Evolutionary conservation across 768 basidiomycete genomes (phyloP).

Genomic region (Daedaleopsis nitida): DNA sequence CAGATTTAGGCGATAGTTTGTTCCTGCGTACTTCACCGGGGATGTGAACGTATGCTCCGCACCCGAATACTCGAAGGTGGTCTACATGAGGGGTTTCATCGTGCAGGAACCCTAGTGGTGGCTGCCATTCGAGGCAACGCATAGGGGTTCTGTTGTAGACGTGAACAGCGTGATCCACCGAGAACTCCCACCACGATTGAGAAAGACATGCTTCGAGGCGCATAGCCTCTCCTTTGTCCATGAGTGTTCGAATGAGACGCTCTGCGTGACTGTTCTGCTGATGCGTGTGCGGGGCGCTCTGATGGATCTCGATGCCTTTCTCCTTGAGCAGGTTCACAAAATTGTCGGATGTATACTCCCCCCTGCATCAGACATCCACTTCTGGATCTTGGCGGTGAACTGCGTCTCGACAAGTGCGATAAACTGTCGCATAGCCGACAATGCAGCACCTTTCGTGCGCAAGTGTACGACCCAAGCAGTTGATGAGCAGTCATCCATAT

Average conservation of each 20-base stretch:
- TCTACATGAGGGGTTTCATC: constrained; percentile 10
- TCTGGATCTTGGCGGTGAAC: no score
- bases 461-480: no score
- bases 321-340: neutral
- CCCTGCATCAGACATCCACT: no score
- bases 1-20: constrained; percentile 11
- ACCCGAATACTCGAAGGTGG: constrained; percentile 28
- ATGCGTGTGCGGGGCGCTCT: constrained; percentile 29
- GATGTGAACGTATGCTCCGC: constrained; percentile 21
- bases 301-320: constrained; percentile 6
- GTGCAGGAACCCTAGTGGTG: constrained; percentile 2
- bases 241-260: constrained; percentile 33
- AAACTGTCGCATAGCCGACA: no score
- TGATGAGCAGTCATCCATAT: no score
- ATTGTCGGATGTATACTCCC: no score
- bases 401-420: no score
- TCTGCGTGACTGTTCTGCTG: constrained; percentile 44
- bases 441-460: no score
- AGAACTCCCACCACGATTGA: constrained; percentile 37
- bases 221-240: constrained; percentile 36
- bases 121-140: constrained; percentile 2
- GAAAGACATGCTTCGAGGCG: constrained; percentile 30
- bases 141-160: no score
- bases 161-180: constrained; percentile 17
- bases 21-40: constrained; percentile 18